Base-by-base conservation (phyloP, 2,329 filamentous ascomycete genomes). In the Trichoderma koningiopsis region DNA sequence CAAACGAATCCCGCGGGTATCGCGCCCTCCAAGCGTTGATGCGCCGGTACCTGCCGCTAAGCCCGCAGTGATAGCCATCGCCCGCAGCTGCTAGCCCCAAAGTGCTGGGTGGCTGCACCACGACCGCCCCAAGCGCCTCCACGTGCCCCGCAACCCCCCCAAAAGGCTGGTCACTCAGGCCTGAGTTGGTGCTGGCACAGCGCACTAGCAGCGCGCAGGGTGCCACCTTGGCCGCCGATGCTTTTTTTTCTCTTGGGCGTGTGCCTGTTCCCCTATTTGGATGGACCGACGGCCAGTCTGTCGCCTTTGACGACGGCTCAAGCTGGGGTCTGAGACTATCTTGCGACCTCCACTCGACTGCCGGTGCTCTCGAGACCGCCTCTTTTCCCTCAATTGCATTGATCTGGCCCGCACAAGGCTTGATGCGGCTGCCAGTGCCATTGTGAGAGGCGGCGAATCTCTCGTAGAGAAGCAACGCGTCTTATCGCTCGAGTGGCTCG, bases 111-210 rank as follows among this genome's bases (percentile, higher is more conserved):
- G 63, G 63, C 63, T 49, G 56, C 22, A 11, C 29, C 31, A 14
- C 37, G 56, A 37, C 52, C 37, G 22, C 40, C 60, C 16, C 60
- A 60, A 63, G 49, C 63, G 40, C 59, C 66, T 62, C 66, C 66
- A 68, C 66, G 66, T 62, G 66, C 66, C 66, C 66, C 66, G 66
- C 66, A 58, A 49, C 31, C 66, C 49, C 66, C 49, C 66, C 47
- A 43, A 52, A 59, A 66, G 63, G 57, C 6, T 40, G 53, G 60
- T 63, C 60, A 63, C 60, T 53, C 43, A 35, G 53, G 47, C n/a
- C 47, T 24, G 19, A 24, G n/a, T 49, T 49, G 22, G 35, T 58
- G 64, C 58, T 57, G 29, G 58, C 22, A 40, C 52, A 40, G 59
- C 52, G 58, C 49, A 69, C 47, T 49, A 49, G 22, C 47, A 24